Percentiles rank a stretch among this genome's conserved stretches.
These are phyloP conservation scores for Penicillium canescens DNA, from an alignment of 495 filamentous ascomycete genomes.

Conservation along the genomic window DNA sequence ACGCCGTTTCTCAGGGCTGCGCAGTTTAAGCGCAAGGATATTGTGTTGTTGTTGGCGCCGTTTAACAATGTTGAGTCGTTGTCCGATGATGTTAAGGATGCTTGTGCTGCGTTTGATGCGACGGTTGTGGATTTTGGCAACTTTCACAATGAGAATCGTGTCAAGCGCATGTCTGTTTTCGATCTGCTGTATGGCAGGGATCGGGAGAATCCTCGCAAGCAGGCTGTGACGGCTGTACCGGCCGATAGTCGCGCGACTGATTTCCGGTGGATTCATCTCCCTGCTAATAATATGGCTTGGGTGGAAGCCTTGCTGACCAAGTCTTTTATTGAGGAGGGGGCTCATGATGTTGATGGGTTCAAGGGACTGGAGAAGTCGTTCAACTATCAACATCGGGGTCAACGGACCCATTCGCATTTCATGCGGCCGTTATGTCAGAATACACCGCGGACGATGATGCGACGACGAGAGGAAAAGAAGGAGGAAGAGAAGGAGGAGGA, in stretches of 20 bases:
- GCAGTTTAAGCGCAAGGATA: slow-evolving; percentile 56
- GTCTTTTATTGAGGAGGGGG: slow-evolving; percentile 65
- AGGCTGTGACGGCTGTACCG: slow-evolving; percentile 53
- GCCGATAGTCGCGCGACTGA: slow-evolving; percentile 54
- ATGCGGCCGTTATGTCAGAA: slow-evolving; percentile 66
- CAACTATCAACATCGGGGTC: slow-evolving; percentile 63
- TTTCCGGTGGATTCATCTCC: slow-evolving; percentile 72
- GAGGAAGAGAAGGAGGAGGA: slow-evolving; percentile 38
- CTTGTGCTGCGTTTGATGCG: slow-evolving; percentile 62
- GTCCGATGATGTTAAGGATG: slow-evolving; percentile 53
- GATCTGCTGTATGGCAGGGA: slow-evolving; percentile 65
- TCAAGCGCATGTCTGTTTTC: slow-evolving; percentile 54
- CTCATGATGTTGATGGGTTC: slow-evolving; percentile 65
- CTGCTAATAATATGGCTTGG: slow-evolving; percentile 62
- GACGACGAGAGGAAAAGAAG: slow-evolving; percentile 41
- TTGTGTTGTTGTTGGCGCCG: slow-evolving; percentile 57
- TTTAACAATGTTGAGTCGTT: slow-evolving; percentile 53
- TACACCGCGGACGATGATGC: slow-evolving; percentile 46
- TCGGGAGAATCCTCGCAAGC: slow-evolving; percentile 47
- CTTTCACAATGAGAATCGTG: slow-evolving; percentile 62
- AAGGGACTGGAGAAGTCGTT: slow-evolving; percentile 66
- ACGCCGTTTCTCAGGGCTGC: slow-evolving; percentile 61
- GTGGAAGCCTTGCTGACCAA: slow-evolving; percentile 66
- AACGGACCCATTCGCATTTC: slow-evolving; percentile 62
- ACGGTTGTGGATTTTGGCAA: slow-evolving; percentile 71